phyloP scores from a whole-genome alignment of 116 monocot genomes.

The Posidonia oceanica region DNA sequence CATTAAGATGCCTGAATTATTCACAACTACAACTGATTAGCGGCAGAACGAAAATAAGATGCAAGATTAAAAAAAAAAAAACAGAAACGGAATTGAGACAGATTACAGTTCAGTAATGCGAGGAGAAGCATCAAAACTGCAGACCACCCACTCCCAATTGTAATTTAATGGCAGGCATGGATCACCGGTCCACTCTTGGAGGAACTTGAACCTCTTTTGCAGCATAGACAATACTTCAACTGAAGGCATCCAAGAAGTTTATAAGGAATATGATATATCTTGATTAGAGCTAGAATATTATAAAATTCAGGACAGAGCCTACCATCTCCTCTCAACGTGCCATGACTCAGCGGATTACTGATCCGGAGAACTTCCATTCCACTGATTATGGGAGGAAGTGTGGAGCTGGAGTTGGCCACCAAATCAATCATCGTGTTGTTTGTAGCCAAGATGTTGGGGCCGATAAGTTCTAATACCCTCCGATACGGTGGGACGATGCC shows the following conservation, averaged over 20 bases:
- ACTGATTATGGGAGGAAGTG: constrained; percentile 34
- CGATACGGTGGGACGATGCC: neutral
- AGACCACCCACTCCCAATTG: constrained; percentile 27
- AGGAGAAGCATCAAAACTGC: constrained; percentile 5
- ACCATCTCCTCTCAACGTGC: neutral
- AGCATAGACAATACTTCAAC: neutral
- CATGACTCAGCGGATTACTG: neutral
- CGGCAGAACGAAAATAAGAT: neutral
- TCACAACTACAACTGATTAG: neutral
- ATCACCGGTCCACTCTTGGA: constrained; percentile 18
- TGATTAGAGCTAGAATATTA: neutral
- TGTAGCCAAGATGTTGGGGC: neutral
- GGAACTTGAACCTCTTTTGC: neutral
- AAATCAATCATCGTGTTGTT: constrained; percentile 6
- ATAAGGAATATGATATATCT: neutral
- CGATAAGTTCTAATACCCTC: neutral
- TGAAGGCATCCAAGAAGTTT: neutral
- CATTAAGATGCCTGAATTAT: constrained; percentile 9
- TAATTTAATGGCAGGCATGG: constrained; percentile 18
- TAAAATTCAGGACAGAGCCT: neutral
- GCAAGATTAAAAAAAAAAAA: neutral
- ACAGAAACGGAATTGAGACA: neutral
- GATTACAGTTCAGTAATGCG: constrained; percentile 8
- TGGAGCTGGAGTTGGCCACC: constrained; percentile 8
- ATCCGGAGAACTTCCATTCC: constrained; percentile 25